Evolutionary conservation across 257 asterid species (phyloP).

Genomic region (Thymus quinquecostatus): DNA sequence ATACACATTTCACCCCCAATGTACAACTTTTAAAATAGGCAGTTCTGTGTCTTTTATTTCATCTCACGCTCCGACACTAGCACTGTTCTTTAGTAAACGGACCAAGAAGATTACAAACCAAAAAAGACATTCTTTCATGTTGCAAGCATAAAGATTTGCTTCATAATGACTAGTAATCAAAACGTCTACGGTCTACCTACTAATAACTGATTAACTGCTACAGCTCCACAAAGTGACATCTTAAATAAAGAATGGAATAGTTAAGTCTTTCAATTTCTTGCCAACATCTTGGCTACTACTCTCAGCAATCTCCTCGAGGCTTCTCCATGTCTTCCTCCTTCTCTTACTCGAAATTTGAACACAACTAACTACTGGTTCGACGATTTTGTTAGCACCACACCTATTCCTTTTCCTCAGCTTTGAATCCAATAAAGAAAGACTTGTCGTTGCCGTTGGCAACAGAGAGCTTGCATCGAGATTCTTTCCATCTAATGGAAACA

Average conservation of each 20-base stretch:
- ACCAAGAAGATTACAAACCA: neutral
- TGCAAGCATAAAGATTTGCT: neutral
- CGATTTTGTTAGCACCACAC: slow-evolving; percentile 46
- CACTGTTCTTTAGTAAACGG: no score
- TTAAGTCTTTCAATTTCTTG: slow-evolving; percentile 39
- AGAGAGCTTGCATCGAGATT: slow-evolving; percentile 41
- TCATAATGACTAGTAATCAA: neutral
- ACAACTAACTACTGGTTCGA: slow-evolving; percentile 33
- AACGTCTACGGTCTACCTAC: neutral
- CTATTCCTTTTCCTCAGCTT: slow-evolving; percentile 59
- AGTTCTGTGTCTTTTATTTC: no score
- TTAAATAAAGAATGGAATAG: slow-evolving; percentile 54
- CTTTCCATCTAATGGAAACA: slow-evolving; percentile 33
- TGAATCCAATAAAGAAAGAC: slow-evolving; percentile 54
- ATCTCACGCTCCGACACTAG: no score
- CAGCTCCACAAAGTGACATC: no score
- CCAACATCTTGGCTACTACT: slow-evolving; percentile 38
- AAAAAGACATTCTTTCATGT: neutral
- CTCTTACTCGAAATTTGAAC: slow-evolving; percentile 47
- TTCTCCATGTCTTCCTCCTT: slow-evolving; percentile 68
- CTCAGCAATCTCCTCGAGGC: slow-evolving; percentile 69
- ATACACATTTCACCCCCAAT: no score
- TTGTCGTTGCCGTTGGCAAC: neutral
- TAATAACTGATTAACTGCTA: neutral
- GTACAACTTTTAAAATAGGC: no score